Conservation (phyloP, 1,139 yeast species). For the Sugiyamaella japonica region DNA sequence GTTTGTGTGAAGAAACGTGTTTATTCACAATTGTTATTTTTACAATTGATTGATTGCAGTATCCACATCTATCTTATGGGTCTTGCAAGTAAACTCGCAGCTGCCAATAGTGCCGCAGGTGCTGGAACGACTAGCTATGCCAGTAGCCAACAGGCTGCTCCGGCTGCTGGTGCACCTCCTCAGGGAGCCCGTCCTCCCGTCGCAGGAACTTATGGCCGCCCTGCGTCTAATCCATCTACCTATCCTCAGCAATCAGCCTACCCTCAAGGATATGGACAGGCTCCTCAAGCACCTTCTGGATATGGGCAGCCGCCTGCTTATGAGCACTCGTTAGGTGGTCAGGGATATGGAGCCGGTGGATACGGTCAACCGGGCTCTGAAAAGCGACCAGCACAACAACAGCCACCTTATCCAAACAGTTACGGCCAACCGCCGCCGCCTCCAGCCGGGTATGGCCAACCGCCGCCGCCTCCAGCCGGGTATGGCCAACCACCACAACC, state of each 20-base stretch:
- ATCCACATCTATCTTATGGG: too few species aligned
- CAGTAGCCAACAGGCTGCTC: slow-evolving; percentile 20
- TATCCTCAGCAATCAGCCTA: slow-evolving; percentile 7
- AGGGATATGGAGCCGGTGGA: neutral
- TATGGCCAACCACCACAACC: neutral
- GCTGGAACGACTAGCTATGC: slow-evolving; percentile 14
- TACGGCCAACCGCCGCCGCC: too few species aligned
- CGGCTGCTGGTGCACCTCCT: slow-evolving; percentile 13
- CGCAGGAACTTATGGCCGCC: neutral
- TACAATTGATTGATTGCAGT: too few species aligned
- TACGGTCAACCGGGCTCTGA: neutral
- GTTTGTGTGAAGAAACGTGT: neutral
- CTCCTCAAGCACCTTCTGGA: slow-evolving; percentile 14
- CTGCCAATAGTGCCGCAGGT: slow-evolving; percentile 23
- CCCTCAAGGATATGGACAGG: neutral
- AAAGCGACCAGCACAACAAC: too few species aligned
- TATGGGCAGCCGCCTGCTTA: neutral
- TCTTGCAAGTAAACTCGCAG: slow-evolving; percentile 36
- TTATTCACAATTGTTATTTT: neutral
- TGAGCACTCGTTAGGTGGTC: neutral
- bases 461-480: neutral
- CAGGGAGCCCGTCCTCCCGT: neutral
- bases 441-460: too few species aligned
- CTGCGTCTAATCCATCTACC: neutral
- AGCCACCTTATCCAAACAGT: too few species aligned